These are phyloP conservation scores for Liriodendron chinense DNA, from an alignment of 164 flowering plant genomes.

Conservation along the genomic window DNA sequence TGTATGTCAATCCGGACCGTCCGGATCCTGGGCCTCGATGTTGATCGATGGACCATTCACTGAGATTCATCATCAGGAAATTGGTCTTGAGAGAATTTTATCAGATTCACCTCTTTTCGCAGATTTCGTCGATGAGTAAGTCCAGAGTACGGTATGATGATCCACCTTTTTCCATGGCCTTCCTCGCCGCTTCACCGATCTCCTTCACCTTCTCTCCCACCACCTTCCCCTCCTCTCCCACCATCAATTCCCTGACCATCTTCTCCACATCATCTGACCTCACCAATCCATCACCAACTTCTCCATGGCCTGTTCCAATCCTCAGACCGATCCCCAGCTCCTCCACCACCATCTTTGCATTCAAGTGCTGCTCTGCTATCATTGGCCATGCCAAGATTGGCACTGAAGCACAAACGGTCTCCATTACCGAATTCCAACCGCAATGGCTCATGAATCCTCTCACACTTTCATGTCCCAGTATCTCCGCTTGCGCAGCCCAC, in stretches of 20 bases:
- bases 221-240: slow-evolving; percentile 38
- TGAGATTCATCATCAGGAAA: no score
- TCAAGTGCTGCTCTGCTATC: slow-evolving; percentile 30
- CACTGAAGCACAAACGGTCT: slow-evolving; percentile 28
- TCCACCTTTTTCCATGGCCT: slow-evolving; percentile 48
- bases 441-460: slow-evolving; percentile 36
- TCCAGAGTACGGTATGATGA: slow-evolving; percentile 27
- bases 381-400: slow-evolving; percentile 30
- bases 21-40: no score
- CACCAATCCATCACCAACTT: slow-evolving; percentile 22
- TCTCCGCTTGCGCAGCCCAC: slow-evolving; percentile 26
- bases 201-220: slow-evolving; percentile 41
- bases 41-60: no score
- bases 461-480: slow-evolving; percentile 23
- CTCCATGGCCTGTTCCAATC: slow-evolving; percentile 16
- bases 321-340: slow-evolving; percentile 28
- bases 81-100: no score
- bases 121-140: no score
- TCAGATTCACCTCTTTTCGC: no score
- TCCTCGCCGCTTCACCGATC: slow-evolving; percentile 28
- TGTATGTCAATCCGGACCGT: no score
- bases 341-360: slow-evolving; percentile 30
- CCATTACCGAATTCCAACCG: slow-evolving; percentile 37
- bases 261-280: slow-evolving; percentile 25
- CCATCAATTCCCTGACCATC: slow-evolving; percentile 46